Base-by-base conservation (phyloP, 768 basidiomycete genomes). In the Paxillus involutus region DNA sequence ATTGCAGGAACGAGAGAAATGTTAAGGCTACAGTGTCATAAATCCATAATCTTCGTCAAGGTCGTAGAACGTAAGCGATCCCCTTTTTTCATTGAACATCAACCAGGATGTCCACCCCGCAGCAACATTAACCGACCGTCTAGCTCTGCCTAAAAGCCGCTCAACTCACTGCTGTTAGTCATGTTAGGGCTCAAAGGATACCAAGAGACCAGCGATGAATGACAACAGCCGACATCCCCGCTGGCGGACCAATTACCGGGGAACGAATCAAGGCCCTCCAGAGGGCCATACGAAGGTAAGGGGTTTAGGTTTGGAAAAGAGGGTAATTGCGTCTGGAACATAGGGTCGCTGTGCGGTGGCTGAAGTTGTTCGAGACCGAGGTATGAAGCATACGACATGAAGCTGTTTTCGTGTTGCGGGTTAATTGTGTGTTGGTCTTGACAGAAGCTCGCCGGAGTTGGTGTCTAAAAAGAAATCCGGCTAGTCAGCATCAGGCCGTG, bases 371-470 rank as follows among this genome's bases (percentile, higher is more conserved):
- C 49, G 1, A 59, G 33, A 41, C 26, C 29, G 30, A 51, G 30
- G 26, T 21, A 46, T 30, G 55, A 10, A n/a, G 17, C 24, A 32
- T 42, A 19, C 33, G 46, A 37, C 21, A 29, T 35, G 48, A 52
- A 37, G 29, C 13, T 19, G 40, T 41, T 33, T 13, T 51, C 29
- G 13, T 35, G 30, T 30, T 14, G n/a, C 4, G 29, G 46, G 47
- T 48, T 47, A 26, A 30, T 17, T 21, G 51, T 12, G 40, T 29
- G 39, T 29, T 48, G 37, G 17, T 50, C 24, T 29, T 6, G 35
- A 10, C 26, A 47, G 35, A 73, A 64, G 43, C 51, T 64, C 24
- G 61, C 44, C 32, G 55, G 54, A 43, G 62, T 64, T 2, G 70
- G 65, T 11, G 64, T 60, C 73, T 76, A 55, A 17, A 50, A 52